phyloP scores from a whole-genome alignment of 805 yeast species.

The Candida adriatica region DNA sequence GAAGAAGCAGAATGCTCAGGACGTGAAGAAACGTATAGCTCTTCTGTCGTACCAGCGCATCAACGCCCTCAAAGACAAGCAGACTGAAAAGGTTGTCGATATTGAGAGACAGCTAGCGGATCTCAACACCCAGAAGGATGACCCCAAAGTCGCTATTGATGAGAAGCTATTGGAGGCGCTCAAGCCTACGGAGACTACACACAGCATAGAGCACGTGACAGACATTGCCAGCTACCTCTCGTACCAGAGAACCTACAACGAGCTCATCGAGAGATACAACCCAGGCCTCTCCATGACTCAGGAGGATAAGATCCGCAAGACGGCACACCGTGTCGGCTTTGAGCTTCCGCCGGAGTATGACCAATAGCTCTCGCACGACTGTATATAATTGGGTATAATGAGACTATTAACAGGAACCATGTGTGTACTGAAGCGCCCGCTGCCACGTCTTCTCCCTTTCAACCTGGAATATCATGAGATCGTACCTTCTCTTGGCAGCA shows the following conservation, averaged over 20 bases:
- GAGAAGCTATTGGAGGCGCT: slow-evolving; percentile 10
- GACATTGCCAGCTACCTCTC: slow-evolving; percentile 58
- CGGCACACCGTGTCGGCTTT: slow-evolving; percentile 88
- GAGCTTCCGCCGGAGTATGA: slow-evolving; percentile 39
- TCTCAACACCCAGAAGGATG: slow-evolving; percentile 13
- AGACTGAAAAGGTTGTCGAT: slow-evolving; percentile 15
- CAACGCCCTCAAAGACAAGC: slow-evolving; percentile 19
- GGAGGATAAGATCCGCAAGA: slow-evolving; percentile 66
- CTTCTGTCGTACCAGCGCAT: slow-evolving; percentile 21
- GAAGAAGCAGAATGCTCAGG: slow-evolving; percentile 21
- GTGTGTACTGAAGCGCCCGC: too few relatives aligned
- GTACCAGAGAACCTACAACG: slow-evolving; percentile 72
- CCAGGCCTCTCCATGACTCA: slow-evolving; percentile 77
- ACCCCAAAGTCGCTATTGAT: slow-evolving; percentile 15
- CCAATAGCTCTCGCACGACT: too few relatives aligned
- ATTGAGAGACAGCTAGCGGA: slow-evolving; percentile 16
- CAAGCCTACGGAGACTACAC: slow-evolving; percentile 10
- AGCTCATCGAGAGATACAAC: slow-evolving; percentile 76
- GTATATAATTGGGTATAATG: too few relatives aligned
- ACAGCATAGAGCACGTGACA: slow-evolving; percentile 34
- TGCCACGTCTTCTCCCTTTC: too few relatives aligned
- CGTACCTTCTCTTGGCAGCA: too few relatives aligned
- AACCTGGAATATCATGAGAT: too few relatives aligned
- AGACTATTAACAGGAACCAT: too few relatives aligned
- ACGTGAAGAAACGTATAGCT: slow-evolving; percentile 20